Conservation (phyloP, 306 rosid genomes). For the Rosa chinensis region DNA sequence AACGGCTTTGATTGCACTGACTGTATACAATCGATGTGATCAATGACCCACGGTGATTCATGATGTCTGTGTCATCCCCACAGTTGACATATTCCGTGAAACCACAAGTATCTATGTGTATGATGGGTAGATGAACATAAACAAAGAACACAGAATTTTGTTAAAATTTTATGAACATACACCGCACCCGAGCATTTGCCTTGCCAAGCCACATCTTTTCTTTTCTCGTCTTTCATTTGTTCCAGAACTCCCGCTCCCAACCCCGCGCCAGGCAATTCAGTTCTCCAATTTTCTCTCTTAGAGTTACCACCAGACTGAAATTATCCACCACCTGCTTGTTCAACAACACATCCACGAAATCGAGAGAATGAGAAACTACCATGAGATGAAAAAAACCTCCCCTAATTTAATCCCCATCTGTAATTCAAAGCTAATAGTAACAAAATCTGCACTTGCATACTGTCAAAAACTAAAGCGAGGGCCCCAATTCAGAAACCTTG, state of each 20-base stretch:
- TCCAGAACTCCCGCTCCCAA: slow-evolving; percentile 64
- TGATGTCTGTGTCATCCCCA: not conserved
- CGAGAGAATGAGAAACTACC: not conserved
- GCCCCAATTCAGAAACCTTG: not conserved
- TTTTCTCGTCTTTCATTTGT: slow-evolving; percentile 71
- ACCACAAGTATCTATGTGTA: not conserved
- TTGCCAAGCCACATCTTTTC: slow-evolving; percentile 74
- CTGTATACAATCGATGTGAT: not conserved
- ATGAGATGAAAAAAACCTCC: too few relatives aligned
- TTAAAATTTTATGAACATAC: slow-evolving; percentile 54
- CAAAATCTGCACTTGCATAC: not conserved
- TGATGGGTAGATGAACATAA: not conserved
- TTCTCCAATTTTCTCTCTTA: slow-evolving; percentile 73
- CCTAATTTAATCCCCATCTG: not conserved
- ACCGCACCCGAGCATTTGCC: slow-evolving; percentile 99
- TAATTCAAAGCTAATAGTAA: not conserved
- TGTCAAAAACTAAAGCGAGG: not conserved
- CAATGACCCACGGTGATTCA: not conserved
- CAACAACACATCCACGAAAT: slow-evolving; percentile 28
- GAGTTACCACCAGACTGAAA: slow-evolving; percentile 68
- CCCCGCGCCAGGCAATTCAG: slow-evolving; percentile 65
- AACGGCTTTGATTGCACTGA: not conserved
- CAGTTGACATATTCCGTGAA: not conserved
- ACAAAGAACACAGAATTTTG: not conserved
- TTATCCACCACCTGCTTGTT: slow-evolving; percentile 78